Percentiles rank a stretch among this genome's conserved stretches.
Evolutionary conservation across 148 eudicot genomes (phyloP).

Genomic region (Vaccinium myrtillus): DNA sequence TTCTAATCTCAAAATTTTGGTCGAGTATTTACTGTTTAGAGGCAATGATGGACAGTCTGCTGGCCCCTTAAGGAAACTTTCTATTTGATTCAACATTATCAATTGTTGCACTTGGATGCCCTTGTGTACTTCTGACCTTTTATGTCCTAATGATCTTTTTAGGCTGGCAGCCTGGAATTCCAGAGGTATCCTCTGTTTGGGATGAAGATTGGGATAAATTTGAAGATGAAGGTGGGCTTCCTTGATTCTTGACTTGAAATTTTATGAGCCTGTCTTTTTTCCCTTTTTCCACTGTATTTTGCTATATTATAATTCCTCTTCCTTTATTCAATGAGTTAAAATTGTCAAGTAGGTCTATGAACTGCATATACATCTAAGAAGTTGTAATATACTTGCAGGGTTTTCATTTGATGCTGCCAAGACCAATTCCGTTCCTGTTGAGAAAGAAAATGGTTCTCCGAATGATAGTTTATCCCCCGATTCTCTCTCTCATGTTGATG

Average conservation of each 20-base stretch:
- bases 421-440: slow-evolving; percentile 40
- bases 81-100: background rate
- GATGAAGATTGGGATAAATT: slow-evolving; percentile 99
- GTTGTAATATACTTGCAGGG: slow-evolving; percentile 43
- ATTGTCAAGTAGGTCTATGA: background rate
- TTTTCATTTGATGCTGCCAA: slow-evolving; percentile 58
- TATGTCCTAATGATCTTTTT: slow-evolving; percentile 20
- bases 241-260: slow-evolving; percentile 1
- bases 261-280: background rate
- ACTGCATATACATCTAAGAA: slow-evolving; percentile 5
- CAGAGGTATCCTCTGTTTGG: slow-evolving; percentile 85
- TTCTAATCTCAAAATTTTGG: background rate
- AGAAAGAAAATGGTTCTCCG: slow-evolving; percentile 50
- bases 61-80: background rate
- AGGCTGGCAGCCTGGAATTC: slow-evolving; percentile 99
- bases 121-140: slow-evolving; percentile 18
- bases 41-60: background rate
- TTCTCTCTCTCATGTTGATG: slow-evolving; percentile 51
- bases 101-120: slow-evolving; percentile 5
- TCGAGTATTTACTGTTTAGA: background rate
- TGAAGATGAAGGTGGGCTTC: slow-evolving; percentile 83
- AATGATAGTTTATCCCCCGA: slow-evolving; percentile 54
- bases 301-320: background rate
- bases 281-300: background rate
- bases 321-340: background rate